Evolutionary conservation across 2,329 filamentous ascomycete genomes (phyloP), one percentile per base, ranked within the genome.

Genomic region (Sporothrix luriei): DNA sequence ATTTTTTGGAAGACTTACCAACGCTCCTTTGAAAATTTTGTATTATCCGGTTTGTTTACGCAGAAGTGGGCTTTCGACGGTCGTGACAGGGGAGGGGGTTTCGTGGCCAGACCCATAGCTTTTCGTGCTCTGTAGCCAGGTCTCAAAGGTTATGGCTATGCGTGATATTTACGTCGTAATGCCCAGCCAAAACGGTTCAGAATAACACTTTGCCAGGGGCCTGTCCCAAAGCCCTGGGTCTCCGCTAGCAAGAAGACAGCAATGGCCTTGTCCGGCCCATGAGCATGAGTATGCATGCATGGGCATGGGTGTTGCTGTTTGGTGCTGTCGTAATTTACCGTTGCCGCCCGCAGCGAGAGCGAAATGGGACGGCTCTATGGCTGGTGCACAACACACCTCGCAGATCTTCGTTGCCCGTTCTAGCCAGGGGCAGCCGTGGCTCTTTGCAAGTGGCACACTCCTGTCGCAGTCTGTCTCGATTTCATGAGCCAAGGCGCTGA

Each of bases 1-100:
- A 13, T 16, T 48, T 26, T 46, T 57, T 19, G 1, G 11, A 14
- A 14, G 55, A 10, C 40, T 26, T 33, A 9, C 0, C 33, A 33
- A 33, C 14, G 49, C 38, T 64, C 40, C 24, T 48, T 14, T 21
- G 14, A 48, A 64, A 33, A 26, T 65, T 65, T 65, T 19, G 55
- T 61, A 33, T n/a, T n/a, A 21, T 33, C 66, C 66, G 66, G 66
- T 68, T 68, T 68, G 49, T 68, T 68, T 68, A 57, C 66, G 66
- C 51, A 68, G 66, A 68, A 57, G 66, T 68, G 51, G 66, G 52
- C 43, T 68, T 40, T 46, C 21, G 21, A 14, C 10, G 55, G n/a
- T 33, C n/a, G 40, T 33, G 40, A 46, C 38, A 57, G 51, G 66
- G n/a, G n/a, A n/a, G n/a, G n/a, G n/a, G n/a, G n/a, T n/a, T 14